phyloP scores from a whole-genome alignment of 495 filamentous ascomycete species.

The Penicillium bovifimosum region DNA sequence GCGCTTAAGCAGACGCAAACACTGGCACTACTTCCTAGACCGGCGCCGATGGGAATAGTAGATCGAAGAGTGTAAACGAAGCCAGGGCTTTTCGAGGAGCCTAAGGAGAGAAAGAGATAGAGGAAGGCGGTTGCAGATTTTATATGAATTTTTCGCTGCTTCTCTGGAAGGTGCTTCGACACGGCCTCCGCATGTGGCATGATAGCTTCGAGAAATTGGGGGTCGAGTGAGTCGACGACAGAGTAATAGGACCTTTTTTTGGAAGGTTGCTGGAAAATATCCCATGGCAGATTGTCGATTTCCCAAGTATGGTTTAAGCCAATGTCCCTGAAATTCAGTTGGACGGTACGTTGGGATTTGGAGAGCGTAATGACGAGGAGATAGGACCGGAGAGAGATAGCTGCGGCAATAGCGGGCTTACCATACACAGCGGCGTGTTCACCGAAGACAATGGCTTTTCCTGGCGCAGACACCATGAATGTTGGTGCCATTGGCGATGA shows the following conservation, averaged over 20 bases:
- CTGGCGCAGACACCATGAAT: slow-evolving; percentile 96
- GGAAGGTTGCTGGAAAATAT: slow-evolving; percentile 64
- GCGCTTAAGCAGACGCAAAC: slow-evolving; percentile 82
- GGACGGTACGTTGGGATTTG: slow-evolving; percentile 77
- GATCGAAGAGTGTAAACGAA: slow-evolving; percentile 91
- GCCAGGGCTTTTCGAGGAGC: slow-evolving; percentile 66
- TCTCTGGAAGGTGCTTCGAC: slow-evolving; percentile 56
- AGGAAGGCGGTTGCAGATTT: slow-evolving; percentile 77
- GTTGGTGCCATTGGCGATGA: slow-evolving; percentile 63
- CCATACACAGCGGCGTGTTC: slow-evolving; percentile 96
- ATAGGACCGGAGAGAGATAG: slow-evolving; percentile 91
- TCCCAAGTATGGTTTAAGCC: slow-evolving; percentile 83
- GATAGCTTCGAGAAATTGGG: slow-evolving; percentile 70
- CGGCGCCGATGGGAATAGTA: slow-evolving; percentile 87
- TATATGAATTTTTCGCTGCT: slow-evolving; percentile 72
- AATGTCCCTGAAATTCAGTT: slow-evolving; percentile 83
- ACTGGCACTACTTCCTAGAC: slow-evolving; percentile 87
- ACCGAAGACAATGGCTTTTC: slow-evolving; percentile 94
- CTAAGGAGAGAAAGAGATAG: slow-evolving; percentile 86
- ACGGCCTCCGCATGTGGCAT: slow-evolving; percentile 67
- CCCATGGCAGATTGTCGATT: slow-evolving; percentile 85
- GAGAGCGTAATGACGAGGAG: slow-evolving; percentile 85
- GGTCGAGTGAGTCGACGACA: slow-evolving; percentile 72
- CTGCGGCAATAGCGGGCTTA: slow-evolving; percentile 90
- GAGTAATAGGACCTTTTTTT: slow-evolving; percentile 94